Base-by-base conservation (phyloP, 306 rosid species). In the Medicago ruthenica region DNA sequence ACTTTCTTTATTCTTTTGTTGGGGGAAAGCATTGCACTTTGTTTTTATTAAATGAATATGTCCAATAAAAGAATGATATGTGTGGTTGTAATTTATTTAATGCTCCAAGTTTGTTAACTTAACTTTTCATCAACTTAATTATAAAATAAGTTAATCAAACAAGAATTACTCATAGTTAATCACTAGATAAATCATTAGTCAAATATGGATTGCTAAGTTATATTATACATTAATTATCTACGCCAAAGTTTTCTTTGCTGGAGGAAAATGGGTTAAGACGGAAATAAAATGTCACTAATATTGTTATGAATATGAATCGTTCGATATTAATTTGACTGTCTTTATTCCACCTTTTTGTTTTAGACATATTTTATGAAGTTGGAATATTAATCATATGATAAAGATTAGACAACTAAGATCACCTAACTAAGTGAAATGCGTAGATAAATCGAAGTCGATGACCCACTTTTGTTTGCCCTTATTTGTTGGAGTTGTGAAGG, bases 121-220 rank as follows among this genome's bases (percentile, higher is more conserved):
- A 14, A 27, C 65, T 73, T 65, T 66, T 51, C 55, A 57, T 57
- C 54, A 8, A 61, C 51, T 66, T 39, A 16, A 62, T 34, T 34
- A 12, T 60, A 16, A 20, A 57, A 11, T 24, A 21, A 74, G 71
- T 54, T 9, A 31, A 50, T 59, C 22, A 54, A 55, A 42, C 55
- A 6, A 67, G 11, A 66, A 44, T 68, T 17, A 37, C 64, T 44
- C 47, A 20, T 53, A 37, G 13, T 73, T 66, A 16, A 71, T 76
- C 45, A 66, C 51, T 45, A 15, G 37, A 20, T n/a, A 15, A 75
- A 65, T 58, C 74, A 76, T 76, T 80, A 50, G 82, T 82, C 89
- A 84, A 88, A 70, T 80, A 73, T 76, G 74, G 82, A 40, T 80
- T 80, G 78, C 77, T 79, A 41, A 48, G 27, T 73, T 20, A 20